These are phyloP conservation scores for Scleromitrula shiraiana DNA, from an alignment of 2,329 filamentous ascomycete species.

Conservation along the genomic window DNA sequence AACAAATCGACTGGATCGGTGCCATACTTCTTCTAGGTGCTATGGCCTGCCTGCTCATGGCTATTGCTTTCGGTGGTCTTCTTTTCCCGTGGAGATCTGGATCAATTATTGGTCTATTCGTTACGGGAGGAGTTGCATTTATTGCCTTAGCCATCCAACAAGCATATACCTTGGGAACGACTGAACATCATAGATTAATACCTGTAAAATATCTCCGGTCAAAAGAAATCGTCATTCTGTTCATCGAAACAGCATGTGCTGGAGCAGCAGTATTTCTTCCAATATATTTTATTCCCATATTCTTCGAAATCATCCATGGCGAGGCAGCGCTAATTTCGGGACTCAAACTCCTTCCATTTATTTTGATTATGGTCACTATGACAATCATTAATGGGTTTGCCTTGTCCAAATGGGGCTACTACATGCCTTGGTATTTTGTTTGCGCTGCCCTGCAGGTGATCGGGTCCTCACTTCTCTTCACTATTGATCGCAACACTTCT, in stretches of 20 bases:
- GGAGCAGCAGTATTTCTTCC: slow-evolving; percentile 34
- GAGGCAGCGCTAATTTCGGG: slow-evolving; percentile 38
- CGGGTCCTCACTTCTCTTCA: slow-evolving; percentile 6
- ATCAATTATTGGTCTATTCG: slow-evolving; percentile 29
- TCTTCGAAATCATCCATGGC: slow-evolving; percentile 42
- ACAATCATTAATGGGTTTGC: slow-evolving; percentile 29
- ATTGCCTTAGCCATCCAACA: slow-evolving; percentile 18
- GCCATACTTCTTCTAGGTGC: slow-evolving; percentile 27
- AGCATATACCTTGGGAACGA: slow-evolving; percentile 24
- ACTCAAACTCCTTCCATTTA: slow-evolving; percentile 32
- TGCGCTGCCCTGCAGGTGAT: neutral
- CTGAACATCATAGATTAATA: slow-evolving; percentile 21
- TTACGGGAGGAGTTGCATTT: slow-evolving; percentile 36
- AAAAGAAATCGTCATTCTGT: slow-evolving; percentile 29
- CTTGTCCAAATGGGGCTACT: slow-evolving; percentile 30
- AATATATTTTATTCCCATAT: slow-evolving; percentile 37
- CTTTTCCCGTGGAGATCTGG: slow-evolving; percentile 25
- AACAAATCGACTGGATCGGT: slow-evolving; percentile 25
- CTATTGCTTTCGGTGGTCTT: slow-evolving; percentile 29
- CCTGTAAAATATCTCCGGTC: slow-evolving; percentile 30
- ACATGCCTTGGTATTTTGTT: slow-evolving; percentile 33
- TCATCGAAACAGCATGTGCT: slow-evolving; percentile 28
- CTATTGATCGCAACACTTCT: slow-evolving; percentile 3
- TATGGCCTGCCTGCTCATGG: slow-evolving; percentile 29
- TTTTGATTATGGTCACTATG: slow-evolving; percentile 30